Evolutionary conservation across 768 basidiomycete species (phyloP), one percentile per base, ranked within the genome.

Genomic region (Cystobasidium onofrii): DNA sequence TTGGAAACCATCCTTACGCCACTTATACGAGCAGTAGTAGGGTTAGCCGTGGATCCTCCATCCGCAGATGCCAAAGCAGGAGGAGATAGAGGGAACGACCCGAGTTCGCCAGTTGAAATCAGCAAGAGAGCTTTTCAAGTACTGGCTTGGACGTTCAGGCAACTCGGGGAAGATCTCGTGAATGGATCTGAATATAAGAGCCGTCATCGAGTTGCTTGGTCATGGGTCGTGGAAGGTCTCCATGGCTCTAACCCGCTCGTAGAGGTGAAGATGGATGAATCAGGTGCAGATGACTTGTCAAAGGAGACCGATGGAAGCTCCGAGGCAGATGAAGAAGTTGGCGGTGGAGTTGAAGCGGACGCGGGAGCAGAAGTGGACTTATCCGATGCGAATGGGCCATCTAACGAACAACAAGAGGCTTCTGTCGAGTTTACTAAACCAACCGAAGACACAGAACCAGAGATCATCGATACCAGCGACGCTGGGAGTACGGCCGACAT

Each of bases 121-220:
- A 71, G 69, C 33, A 71, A 71, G 25, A n/a, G 69, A 33, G 69
- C 69, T 18, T 71, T 71, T 34, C 69, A 71, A 39, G 69, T 71
- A 31, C 23, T 71, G 10, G 69, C 55, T 10, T 71, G 69, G 69
- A 33, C 43, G 1, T 71, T 71, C 39, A 33, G 69, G 18, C 50
- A 57, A 18, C 60, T 71, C 15, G 69, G 69, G 9, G 29, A 20
- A 9, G 69, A 71, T 41, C 55, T 71, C 69, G 29, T 71, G 7
- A 71, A 71, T 41, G 33, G 44, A 23, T 15, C 33, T 1, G 55
- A 60, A 27, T 29, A 57, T 34, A 12, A 46, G 10, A 10, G n/a
- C 13, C 23, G 69, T 4, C 52, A 34, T 12, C 31, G 17, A 17
- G 36, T 46, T 12, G 41, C 44, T 46, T 71, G 69, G 69, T 36